Percentiles rank a stretch among this genome's conserved stretches.
These are phyloP conservation scores for Trichocladium antarcticum DNA, from an alignment of 495 filamentous ascomycete genomes.

Conservation along the genomic window DNA sequence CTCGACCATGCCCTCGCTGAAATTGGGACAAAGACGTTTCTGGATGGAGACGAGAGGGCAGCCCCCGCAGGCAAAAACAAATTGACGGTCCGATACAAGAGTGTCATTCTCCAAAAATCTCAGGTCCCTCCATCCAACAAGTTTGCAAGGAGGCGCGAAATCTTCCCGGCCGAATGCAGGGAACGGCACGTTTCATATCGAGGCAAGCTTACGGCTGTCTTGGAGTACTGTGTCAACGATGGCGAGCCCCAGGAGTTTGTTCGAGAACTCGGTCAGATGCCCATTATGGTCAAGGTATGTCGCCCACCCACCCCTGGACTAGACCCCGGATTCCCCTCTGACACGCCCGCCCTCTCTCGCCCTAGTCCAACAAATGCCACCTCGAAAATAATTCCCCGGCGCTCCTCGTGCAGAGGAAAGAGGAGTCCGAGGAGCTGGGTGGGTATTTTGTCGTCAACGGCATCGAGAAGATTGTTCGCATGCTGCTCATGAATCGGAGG, in stretches of 20 bases:
- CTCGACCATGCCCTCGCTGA: conserved; percentile 69
- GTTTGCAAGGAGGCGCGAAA: conserved; percentile 64
- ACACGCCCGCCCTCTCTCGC: conserved; percentile 5
- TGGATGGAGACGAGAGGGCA: conserved; percentile 59
- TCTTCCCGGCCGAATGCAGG: conserved; percentile 85
- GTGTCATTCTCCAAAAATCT: conserved; percentile 68
- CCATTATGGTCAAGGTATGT: conserved; percentile 79
- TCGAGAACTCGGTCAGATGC: conserved; percentile 76
- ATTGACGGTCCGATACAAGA: conserved; percentile 59
- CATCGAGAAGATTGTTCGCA: conserved; percentile 88
- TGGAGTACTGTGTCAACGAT: conserved; percentile 78
- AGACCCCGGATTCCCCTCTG: background rate
- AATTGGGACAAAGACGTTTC: conserved; percentile 77
- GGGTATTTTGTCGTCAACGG: conserved; percentile 95
- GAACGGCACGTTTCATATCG: conserved; percentile 88
- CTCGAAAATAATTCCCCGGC: conserved; percentile 73
- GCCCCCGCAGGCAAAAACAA: conserved; percentile 52
- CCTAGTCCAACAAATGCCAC: conserved; percentile 76
- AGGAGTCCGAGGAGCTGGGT: conserved; percentile 85
- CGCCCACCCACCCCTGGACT: background rate
- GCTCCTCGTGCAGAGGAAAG: conserved; percentile 70
- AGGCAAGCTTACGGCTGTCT: conserved; percentile 65
- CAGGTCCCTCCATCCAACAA: conserved; percentile 68
- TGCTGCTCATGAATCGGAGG: conserved; percentile 76
- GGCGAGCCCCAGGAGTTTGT: conserved; percentile 68